phyloP scores from a whole-genome alignment of 2,329 filamentous ascomycete species.

The Nigrospora sphaerica region DNA sequence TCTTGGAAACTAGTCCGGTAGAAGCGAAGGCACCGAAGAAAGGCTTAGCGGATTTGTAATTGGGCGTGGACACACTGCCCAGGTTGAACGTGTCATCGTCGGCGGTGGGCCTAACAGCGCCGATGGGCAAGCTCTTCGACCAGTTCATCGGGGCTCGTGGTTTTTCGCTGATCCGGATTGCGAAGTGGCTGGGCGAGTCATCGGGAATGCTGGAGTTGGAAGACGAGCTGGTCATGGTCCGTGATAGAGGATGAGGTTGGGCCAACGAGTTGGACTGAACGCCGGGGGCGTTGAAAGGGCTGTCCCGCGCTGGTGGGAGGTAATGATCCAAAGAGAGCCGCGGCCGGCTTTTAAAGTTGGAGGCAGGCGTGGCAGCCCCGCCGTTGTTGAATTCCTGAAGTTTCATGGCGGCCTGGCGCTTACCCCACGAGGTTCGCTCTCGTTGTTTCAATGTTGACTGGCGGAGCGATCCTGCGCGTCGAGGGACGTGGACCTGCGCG shows the following conservation, averaged over 20 bases:
- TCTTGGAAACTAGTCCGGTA: constrained; percentile 90
- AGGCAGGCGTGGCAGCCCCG: constrained; percentile 44
- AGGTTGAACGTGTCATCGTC: constrained; percentile 9
- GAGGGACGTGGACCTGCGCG: constrained; percentile 51
- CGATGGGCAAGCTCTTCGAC: constrained; percentile 63
- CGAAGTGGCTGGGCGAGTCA: constrained; percentile 57
- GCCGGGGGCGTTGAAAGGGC: constrained; percentile 52
- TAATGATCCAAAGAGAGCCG: constrained; percentile 77
- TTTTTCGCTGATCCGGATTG: constrained; percentile 44
- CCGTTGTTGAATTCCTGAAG: constrained; percentile 44
- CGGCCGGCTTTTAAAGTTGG: constrained; percentile 46
- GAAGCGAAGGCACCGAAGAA: constrained; percentile 85
- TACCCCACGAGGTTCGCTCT: constrained; percentile 58
- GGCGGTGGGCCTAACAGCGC: constrained; percentile 17
- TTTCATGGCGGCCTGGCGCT: constrained; percentile 50
- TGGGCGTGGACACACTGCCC: constrained; percentile 61
- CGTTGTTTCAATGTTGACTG: constrained; percentile 87
- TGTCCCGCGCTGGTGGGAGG: constrained; percentile 55
- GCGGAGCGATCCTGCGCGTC: constrained; percentile 69
- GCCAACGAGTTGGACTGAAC: constrained; percentile 45
- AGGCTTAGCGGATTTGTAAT: constrained; percentile 71
- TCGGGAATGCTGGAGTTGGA: constrained; percentile 72
- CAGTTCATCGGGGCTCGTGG: constrained; percentile 49
- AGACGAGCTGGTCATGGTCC: constrained; percentile 79
- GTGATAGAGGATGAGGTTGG: constrained; percentile 76